These are phyloP conservation scores for Casuarina equisetifolia DNA, from an alignment of 306 rosid genomes.

Conservation along the genomic window DNA sequence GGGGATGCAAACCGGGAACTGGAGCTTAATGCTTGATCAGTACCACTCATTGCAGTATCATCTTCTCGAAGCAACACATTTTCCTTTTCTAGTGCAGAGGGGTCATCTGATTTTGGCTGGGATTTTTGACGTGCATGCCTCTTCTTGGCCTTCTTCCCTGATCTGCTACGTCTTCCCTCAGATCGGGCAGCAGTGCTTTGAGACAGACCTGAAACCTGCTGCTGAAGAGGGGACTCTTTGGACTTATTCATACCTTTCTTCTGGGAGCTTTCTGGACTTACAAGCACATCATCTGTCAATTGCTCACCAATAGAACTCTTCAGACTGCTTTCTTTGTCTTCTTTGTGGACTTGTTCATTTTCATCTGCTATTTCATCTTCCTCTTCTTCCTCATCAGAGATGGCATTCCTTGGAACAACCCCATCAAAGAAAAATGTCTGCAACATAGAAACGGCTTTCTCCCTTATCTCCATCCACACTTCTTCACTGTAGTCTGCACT, in stretches of 20 bases:
- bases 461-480: conserved; percentile 99
- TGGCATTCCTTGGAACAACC: conserved; percentile 65
- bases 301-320: conserved; percentile 61
- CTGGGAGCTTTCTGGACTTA: conserved; percentile 66
- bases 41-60: conserved; percentile 91
- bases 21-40: conserved; percentile 86
- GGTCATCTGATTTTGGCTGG: conserved; percentile 61
- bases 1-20: conserved; percentile 74
- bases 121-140: conserved; percentile 82
- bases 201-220: conserved; percentile 68
- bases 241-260: conserved; percentile 53
- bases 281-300: conserved; percentile 46
- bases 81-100: conserved; percentile 64
- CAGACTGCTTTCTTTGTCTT: conserved; percentile 52
- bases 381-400: conserved; percentile 75
- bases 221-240: conserved; percentile 60
- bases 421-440: conserved; percentile 87
- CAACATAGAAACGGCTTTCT: conserved; percentile 82
- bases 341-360: conserved; percentile 60
- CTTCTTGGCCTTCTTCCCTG: conserved; percentile 92
- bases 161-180: conserved; percentile 84
- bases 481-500: conserved; percentile 99
- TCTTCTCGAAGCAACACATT: conserved; percentile 70
- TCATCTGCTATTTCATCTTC: conserved; percentile 65
- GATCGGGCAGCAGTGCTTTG: conserved; percentile 58